Evolutionary conservation across 2,329 filamentous ascomycete species (phyloP).

Genomic region (Xylariaceae sp.): DNA sequence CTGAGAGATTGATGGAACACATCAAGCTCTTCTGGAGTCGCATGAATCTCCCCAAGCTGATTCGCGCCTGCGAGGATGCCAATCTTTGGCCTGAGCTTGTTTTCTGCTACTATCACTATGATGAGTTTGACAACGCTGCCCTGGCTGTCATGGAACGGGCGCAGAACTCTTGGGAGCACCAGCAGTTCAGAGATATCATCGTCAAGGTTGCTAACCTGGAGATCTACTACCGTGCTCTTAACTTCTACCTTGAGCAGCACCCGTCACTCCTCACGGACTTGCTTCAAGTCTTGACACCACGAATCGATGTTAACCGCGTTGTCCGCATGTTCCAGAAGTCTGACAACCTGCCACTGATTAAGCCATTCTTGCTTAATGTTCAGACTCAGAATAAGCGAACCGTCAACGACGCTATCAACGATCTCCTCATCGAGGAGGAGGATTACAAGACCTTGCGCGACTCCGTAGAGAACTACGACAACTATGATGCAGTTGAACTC

Average conservation of each 20-base stretch:
- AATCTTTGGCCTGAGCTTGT: conserved; percentile 97
- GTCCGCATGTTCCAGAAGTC: conserved; percentile 98
- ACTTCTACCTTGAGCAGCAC: conserved; percentile 97
- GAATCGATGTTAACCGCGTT: conserved; percentile 98
- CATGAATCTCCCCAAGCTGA: conserved; percentile 97
- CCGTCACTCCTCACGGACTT: conserved; percentile 94
- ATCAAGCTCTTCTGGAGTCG: conserved; percentile 97
- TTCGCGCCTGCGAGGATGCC: conserved; percentile 85
- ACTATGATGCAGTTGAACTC: conserved; percentile 92
- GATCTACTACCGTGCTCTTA: conserved; percentile 96
- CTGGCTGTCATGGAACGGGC: conserved; percentile 97
- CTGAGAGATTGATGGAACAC: conserved; percentile 96
- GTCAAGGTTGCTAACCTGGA: conserved; percentile 98
- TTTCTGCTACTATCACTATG: conserved; percentile 97
- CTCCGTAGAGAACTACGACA: conserved; percentile 98
- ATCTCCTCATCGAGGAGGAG: conserved; percentile 95
- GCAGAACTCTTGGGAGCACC: conserved; percentile 97
- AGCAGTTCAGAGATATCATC: conserved; percentile 98
- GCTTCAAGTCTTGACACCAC: conserved; percentile 81
- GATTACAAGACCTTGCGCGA: conserved; percentile 98
- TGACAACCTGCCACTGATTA: conserved; percentile 96
- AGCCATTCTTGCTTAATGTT: conserved; percentile 95
- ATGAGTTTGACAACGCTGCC: conserved; percentile 96
- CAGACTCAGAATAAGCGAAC: conserved; percentile 96
- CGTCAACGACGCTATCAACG: conserved; percentile 97